Percentiles rank a stretch among this genome's conserved stretches.
Conservation (phyloP, 345 rosid species). For the Dimocarpus longan region DNA sequence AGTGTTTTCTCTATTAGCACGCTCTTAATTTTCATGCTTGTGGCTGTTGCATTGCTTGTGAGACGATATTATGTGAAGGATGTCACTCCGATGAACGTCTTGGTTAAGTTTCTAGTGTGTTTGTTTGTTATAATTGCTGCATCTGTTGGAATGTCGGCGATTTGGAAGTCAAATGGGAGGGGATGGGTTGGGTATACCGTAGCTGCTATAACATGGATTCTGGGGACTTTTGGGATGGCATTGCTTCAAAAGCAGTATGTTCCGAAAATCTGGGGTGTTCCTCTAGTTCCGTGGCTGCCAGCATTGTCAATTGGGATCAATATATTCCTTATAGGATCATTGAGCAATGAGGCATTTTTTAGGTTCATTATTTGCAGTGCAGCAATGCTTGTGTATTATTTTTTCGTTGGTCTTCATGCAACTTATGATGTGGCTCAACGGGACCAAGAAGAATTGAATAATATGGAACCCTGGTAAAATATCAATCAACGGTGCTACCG, state of each 20-base stretch:
- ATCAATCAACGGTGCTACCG: background rate
- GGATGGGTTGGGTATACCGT: slow-evolving; percentile 66
- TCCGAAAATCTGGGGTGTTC: slow-evolving; percentile 88
- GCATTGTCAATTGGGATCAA: slow-evolving; percentile 79
- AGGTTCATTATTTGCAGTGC: slow-evolving; percentile 77
- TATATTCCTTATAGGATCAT: slow-evolving; percentile 79
- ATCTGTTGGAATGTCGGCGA: slow-evolving; percentile 54
- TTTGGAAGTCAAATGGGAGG: slow-evolving; percentile 49
- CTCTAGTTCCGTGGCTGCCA: slow-evolving; percentile 90
- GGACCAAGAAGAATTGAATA: slow-evolving; percentile 29
- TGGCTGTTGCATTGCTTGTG: slow-evolving; percentile 81
- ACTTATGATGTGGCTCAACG: slow-evolving; percentile 80
- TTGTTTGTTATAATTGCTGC: slow-evolving; percentile 52
- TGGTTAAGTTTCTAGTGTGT: slow-evolving; percentile 52
- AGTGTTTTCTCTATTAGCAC: slow-evolving; percentile 79
- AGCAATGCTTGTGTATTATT: slow-evolving; percentile 73
- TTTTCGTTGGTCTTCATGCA: slow-evolving; percentile 84
- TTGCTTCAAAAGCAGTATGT: slow-evolving; percentile 57
- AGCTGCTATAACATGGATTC: slow-evolving; percentile 51
- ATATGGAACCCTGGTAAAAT: slow-evolving; percentile 19
- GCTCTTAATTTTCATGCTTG: slow-evolving; percentile 81
- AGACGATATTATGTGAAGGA: slow-evolving; percentile 72
- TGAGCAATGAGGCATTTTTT: slow-evolving; percentile 60
- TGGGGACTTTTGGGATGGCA: slow-evolving; percentile 68
- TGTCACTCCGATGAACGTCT: slow-evolving; percentile 49